Evolutionary conservation across 1,139 yeast genomes (phyloP), one percentile per base, ranked within the genome.

Genomic region (Dujonia santamariae): DNA sequence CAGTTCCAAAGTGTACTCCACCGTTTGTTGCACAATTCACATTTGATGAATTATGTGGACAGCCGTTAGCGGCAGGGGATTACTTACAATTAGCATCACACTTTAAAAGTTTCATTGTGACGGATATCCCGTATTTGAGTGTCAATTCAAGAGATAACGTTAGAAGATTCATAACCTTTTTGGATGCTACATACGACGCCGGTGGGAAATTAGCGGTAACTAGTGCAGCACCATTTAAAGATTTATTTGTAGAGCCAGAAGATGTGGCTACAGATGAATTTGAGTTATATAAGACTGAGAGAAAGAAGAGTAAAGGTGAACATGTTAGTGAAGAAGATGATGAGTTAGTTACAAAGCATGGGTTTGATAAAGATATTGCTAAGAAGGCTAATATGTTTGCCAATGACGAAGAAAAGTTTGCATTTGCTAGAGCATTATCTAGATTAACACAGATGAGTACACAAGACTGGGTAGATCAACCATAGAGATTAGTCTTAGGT

Each of bases 381-480:
- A 75, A 81, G 46, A 78, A 81, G 53, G 85, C 94, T 1, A 67
- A 84, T 23, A 78, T 87, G 78, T 90, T 92, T 62, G 85, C 71
- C 31, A 72, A 84, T 30, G 97, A 88, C 55, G 98, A 92, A 58
- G 98, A 92, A 60, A 76, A 83, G 57, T 92, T 92, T 66, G 98
- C 98, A 12, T 92, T 90, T 67, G 96, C 97, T 1, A 73, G 98
- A 53, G 97, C 97, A 0, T 67, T 92, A 43, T 82, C 94, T 46
- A 75, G 98, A 54, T 68, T 92, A 45, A 75, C 92, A 34, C 97
- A 92, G 50, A 92, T 92, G 97, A 83, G 95, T 47, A 84, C 96
- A 4, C 81, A 81, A 28, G 95, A 85, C 36, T 92, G 98, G 98
- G 82, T 86, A 11, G 87, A 79, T 19, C 44, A 37, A 27, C 19